Evolutionary conservation across 2,329 filamentous ascomycete genomes (phyloP).

Genomic region (Xenoacremonium recifei): DNA sequence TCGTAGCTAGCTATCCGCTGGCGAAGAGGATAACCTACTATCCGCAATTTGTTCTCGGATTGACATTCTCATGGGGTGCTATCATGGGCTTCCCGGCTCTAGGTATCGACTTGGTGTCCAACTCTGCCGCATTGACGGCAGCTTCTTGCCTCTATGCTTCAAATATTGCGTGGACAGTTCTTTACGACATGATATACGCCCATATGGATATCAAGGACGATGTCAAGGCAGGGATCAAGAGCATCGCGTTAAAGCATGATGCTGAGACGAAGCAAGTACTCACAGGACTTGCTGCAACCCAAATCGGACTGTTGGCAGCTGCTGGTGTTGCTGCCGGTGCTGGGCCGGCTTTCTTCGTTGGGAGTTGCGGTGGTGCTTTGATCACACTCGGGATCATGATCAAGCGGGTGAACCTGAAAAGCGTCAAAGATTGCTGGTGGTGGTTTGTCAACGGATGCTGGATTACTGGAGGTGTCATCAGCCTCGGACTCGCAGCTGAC

Average conservation of each 20-base stretch:
- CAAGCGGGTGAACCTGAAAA: slow-evolving; percentile 62
- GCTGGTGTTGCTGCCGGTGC: slow-evolving; percentile 68
- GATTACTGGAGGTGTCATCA: slow-evolving; percentile 64
- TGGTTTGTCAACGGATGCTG: slow-evolving; percentile 73
- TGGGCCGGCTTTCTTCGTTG: slow-evolving; percentile 66
- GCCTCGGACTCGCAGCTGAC: slow-evolving; percentile 56
- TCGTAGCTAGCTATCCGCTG: slow-evolving; percentile 76
- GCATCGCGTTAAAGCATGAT: slow-evolving; percentile 78
- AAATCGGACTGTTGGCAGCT: slow-evolving; percentile 67
- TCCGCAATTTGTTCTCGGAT: slow-evolving; percentile 77
- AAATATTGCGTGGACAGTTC: slow-evolving; percentile 80
- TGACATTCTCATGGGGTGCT: slow-evolving; percentile 88
- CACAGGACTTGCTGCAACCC: slow-evolving; percentile 64
- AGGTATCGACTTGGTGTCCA: slow-evolving; percentile 69
- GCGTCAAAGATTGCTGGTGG: slow-evolving; percentile 70
- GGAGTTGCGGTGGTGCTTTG: slow-evolving; percentile 64
- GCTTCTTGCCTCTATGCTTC: slow-evolving; percentile 72
- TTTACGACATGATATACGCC: slow-evolving; percentile 93
- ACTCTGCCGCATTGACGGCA: slow-evolving; percentile 60
- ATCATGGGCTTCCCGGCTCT: slow-evolving; percentile 85
- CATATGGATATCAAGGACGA: slow-evolving; percentile 91
- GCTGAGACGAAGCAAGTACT: slow-evolving; percentile 75
- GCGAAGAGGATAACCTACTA: slow-evolving; percentile 87
- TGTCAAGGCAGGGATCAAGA: slow-evolving; percentile 82
- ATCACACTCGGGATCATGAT: slow-evolving; percentile 66